Base-by-base conservation (phyloP, 1,284 basidiomycete species). In the Papiliotrema terrestris region DNA sequence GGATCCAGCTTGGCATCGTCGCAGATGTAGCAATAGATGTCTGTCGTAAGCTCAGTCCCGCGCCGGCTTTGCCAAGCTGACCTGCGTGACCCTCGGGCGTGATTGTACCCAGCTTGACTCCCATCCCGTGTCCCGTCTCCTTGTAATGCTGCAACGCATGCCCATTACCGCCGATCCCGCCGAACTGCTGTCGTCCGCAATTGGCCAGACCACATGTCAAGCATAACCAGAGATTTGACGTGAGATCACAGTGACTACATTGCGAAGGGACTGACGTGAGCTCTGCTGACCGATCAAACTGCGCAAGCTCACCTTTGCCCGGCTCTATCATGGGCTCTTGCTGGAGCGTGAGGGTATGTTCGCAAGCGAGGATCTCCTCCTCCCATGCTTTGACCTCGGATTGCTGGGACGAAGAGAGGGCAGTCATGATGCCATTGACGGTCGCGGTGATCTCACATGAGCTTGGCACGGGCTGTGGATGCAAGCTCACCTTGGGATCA, bases 301-400 rank as follows among this genome's bases (percentile, higher is more conserved):
- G 45, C 60, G n/a, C 13, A 26, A 4, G 53, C 71, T 52, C 41
- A 72, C 73, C 62, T 23, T 72, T 47, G 1, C 71, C 72, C 1
- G 65, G 62, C 0, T 54, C 52, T 32, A 73, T 70, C 19, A 70
- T 59, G 2, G 71, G 79, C 2, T 81, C 74, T 71, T 93, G 94
- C 49, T 88, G 79, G 0, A 98, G 80, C 14, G 84, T 84, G 9
- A 88, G 78, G 0, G 91, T 89, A 68, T 98, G 95, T 68, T 91
- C 86, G 79, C 95, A 98, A 2, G 89, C 77, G 0, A 81, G 69
- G 32, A 97, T 87, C 70, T 98, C 95, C 75, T 98, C 93, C 70
- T 96, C 91, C 95, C 96, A 99, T 1, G 94, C 90, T 75, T 97
- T 89, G 55, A 99, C 90, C 70, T 98, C 93, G 1, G 87, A 90